A percentile compares a stretch with the other conserved stretches of the same genome.
These are phyloP conservation scores for Lactifluus hygrophoroides DNA, from an alignment of 768 basidiomycete genomes.

Conservation along the genomic window DNA sequence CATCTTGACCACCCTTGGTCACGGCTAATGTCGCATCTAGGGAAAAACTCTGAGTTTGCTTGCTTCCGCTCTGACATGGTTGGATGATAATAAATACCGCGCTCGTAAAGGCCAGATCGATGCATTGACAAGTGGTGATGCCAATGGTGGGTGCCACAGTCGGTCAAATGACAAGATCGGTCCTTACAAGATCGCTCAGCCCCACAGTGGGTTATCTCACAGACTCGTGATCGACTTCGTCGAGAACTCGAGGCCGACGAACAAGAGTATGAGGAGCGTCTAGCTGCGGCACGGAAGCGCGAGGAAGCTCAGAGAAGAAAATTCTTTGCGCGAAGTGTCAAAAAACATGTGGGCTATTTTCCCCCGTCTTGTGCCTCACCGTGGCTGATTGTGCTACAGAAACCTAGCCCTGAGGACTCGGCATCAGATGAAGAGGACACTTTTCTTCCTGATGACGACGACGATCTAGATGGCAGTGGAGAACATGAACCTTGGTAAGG, in stretches of 20 bases:
- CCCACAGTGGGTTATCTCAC: constrained; percentile 70
- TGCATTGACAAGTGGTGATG: constrained; percentile 24
- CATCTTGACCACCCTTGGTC: not conserved
- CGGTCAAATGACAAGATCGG: not conserved
- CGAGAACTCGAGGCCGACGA: constrained; percentile 64
- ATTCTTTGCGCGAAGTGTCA: constrained; percentile 48
- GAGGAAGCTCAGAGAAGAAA: constrained; percentile 49
- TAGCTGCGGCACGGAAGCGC: constrained; percentile 51
- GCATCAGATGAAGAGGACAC: constrained; percentile 18
- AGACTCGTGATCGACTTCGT: constrained; percentile 55
- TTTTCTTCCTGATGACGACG: constrained; percentile 13
- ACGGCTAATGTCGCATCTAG: constrained; percentile 30
- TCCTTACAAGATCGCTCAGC: constrained; percentile 28
- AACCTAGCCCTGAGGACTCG: not conserved
- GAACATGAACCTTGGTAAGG: not conserved
- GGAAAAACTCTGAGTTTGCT: constrained; percentile 83
- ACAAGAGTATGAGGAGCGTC: constrained; percentile 49
- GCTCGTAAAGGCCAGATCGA: constrained; percentile 58
- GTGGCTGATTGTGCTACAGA: not conserved
- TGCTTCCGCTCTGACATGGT: constrained; percentile 69
- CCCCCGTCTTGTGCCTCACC: not conserved
- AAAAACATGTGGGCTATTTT: constrained; percentile 42
- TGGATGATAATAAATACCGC: constrained; percentile 59
- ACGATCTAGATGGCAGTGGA: not conserved
- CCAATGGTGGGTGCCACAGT: constrained; percentile 26